A percentile compares a stretch with the other conserved stretches of the same genome.
These are phyloP conservation scores for Fusarium lateritium DNA, from an alignment of 2,329 filamentous ascomycete genomes.

Conservation along the genomic window DNA sequence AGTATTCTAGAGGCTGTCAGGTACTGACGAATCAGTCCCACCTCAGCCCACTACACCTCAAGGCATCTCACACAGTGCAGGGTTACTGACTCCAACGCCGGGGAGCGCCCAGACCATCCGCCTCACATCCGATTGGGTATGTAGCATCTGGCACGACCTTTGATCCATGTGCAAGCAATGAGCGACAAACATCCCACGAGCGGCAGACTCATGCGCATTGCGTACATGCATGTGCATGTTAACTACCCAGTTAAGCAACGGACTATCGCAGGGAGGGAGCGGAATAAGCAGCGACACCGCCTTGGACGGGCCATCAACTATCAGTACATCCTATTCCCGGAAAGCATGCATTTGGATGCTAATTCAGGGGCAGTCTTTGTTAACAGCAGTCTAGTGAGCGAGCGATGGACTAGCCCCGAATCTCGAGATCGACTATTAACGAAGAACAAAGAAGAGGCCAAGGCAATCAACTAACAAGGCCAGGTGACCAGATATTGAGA, in stretches of 20 bases:
- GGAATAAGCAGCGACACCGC: slow-evolving; percentile 29
- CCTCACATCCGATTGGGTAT: slow-evolving; percentile 48
- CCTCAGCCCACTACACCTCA: slow-evolving; percentile 33
- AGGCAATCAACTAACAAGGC: slow-evolving; percentile 13
- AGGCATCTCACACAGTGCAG: slow-evolving; percentile 46
- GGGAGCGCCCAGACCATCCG: slow-evolving; percentile 37
- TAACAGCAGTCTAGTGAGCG: slow-evolving; percentile 22
- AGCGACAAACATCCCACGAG: slow-evolving; percentile 49
- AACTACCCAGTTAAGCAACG: slow-evolving; percentile 34
- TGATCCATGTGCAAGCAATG: slow-evolving; percentile 33
- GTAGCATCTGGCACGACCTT: slow-evolving; percentile 40
- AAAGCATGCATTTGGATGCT: slow-evolving; percentile 1
- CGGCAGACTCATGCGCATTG: slow-evolving; percentile 49
- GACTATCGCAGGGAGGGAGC: slow-evolving; percentile 36
- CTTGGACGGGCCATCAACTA: slow-evolving; percentile 19
- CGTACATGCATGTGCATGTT: slow-evolving; percentile 40
- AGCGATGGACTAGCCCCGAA: slow-evolving; percentile 32
- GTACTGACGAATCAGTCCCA: slow-evolving; percentile 33
- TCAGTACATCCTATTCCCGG: slow-evolving; percentile 7
- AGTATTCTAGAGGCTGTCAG: slow-evolving; percentile 20
- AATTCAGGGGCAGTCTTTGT: slow-evolving; percentile 32
- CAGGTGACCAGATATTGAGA: slow-evolving; percentile 43
- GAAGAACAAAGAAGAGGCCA: slow-evolving; percentile 37
- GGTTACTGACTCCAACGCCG: slow-evolving; percentile 36
- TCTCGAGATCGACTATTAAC: slow-evolving; percentile 9